Base-by-base conservation (phyloP, 2,329 filamentous ascomycete species). In the Stemphylium lycopersici region DNA sequence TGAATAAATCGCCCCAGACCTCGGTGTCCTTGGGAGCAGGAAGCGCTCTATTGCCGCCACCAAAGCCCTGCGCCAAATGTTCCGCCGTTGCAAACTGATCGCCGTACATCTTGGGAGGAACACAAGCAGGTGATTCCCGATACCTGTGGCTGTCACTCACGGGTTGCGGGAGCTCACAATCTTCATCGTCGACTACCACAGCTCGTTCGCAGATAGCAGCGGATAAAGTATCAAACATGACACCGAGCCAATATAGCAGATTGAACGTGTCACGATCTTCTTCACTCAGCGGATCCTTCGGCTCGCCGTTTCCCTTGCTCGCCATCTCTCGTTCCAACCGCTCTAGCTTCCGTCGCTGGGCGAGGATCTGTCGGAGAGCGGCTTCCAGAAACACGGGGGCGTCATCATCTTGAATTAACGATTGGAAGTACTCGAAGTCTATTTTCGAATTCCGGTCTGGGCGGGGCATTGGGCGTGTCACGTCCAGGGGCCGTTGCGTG, bases 161-260 rank as follows among this genome's bases (percentile, higher is more conserved):
- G n/a, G 56, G 55, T 2, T 51, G 46, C 8, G 63, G 59, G 20
- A 78, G 66, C 37, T 78, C 74, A 48, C 77, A 79, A 44, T 80
- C 79, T 54, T 79, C 78, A 53, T 80, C 78, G 2, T 75, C 77
- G 4, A 81, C 73, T 0, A 80, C 76, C 0, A 79, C 63, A 3
- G 79, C 76, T 1, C 78, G 76, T 44, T 78, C 74, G 45, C 81
- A 77, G 76, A 86, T 83, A 1, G 82, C 81, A 0, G 83, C 78
- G 0, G 81, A 83, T 7, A 85, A 68, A 0, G 83, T 85, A 61
- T 86, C 83, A 42, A 84, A 82, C 83, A 86, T 86, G 40, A 85
- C 74, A 0, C 80, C 81, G 13, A 86, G 72, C 84, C 84, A 86
- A 62, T 82, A 85, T 2, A 86, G 63, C 10, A 86, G 69, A 11